Evolutionary conservation across 1,139 yeast species (phyloP).

Genomic region (Debaryomyces sp.): DNA sequence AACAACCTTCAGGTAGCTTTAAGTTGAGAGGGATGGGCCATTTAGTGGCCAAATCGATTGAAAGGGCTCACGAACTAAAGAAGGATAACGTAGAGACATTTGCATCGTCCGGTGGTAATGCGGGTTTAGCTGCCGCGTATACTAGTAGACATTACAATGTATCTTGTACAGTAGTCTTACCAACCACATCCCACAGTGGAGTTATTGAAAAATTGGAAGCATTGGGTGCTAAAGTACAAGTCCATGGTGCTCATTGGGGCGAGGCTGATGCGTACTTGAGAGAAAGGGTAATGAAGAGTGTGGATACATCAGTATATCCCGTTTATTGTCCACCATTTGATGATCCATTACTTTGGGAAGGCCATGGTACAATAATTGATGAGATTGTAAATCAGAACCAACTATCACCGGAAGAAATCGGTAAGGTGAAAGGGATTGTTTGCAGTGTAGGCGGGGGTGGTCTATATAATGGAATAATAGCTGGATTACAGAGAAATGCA

Average conservation of each 20-base stretch:
- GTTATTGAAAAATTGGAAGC: conserved; percentile 34
- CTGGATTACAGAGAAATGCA: conserved; percentile 50
- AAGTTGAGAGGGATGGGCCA: conserved; percentile 68
- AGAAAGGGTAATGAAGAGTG: conserved; percentile 33
- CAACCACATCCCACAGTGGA: conserved; percentile 43
- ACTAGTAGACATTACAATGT: conserved; percentile 50
- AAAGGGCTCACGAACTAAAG: conserved; percentile 18
- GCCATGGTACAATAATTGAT: conserved; percentile 62
- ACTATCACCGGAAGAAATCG: conserved; percentile 25
- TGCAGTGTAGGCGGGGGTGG: conserved; percentile 83
- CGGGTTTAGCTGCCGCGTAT: conserved; percentile 75
- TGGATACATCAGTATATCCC: conserved; percentile 32
- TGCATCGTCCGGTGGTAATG: conserved; percentile 78
- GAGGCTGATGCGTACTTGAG: conserved; percentile 63
- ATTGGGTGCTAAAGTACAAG: conserved; percentile 57
- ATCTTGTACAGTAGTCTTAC: conserved; percentile 69
- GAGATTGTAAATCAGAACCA: conserved; percentile 50
- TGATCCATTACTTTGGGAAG: conserved; percentile 65
- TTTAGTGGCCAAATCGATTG: conserved; percentile 36
- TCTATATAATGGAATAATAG: conserved; percentile 61
- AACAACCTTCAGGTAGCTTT: conserved; percentile 76
- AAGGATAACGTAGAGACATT: conserved; percentile 48
- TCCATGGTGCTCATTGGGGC: conserved; percentile 62
- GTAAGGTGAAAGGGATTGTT: conserved; percentile 56
- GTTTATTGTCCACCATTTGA: conserved; percentile 76